phyloP scores from a whole-genome alignment of 805 yeast species.

The Candida xyloterini region DNA sequence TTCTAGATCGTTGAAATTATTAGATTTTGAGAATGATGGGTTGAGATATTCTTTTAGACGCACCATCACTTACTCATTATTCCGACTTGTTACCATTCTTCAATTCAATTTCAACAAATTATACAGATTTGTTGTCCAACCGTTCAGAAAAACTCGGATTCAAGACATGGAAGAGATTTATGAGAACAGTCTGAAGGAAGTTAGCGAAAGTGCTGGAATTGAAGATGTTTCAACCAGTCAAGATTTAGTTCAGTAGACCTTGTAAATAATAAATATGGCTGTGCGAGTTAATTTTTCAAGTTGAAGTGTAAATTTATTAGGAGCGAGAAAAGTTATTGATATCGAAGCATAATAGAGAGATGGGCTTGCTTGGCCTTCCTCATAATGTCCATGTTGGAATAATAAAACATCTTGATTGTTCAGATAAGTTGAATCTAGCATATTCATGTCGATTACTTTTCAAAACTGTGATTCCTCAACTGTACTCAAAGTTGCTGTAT shows the following conservation, averaged over 20 bases:
- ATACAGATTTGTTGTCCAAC: constrained; percentile 2
- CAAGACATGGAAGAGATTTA: constrained; percentile 41
- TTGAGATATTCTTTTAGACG: constrained; percentile 15
- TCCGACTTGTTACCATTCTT: constrained; percentile 29
- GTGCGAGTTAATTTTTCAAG: constrained; percentile 1
- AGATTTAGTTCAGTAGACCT: constrained; percentile 18
- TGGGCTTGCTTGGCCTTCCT: constrained; percentile 24
- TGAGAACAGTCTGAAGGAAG: constrained; percentile 41
- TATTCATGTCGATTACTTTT: constrained; percentile 22
- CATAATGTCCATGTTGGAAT: constrained; percentile 25
- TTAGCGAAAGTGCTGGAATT: constrained; percentile 43
- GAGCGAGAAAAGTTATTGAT: constrained; percentile 3
- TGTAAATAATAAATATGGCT: constrained; percentile 10
- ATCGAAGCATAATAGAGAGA: constrained; percentile 4
- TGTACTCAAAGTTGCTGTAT: constrained; percentile 22
- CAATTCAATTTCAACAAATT: constrained; percentile 20
- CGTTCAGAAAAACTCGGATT: constrained; percentile 31
- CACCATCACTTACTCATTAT: constrained; percentile 12
- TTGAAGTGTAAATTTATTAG: constrained; percentile 1
- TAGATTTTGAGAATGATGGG: constrained; percentile 13
- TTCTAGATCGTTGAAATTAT: constrained; percentile 21
- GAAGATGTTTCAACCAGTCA: constrained; percentile 32
- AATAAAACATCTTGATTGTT: constrained; percentile 13
- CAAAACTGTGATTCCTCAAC: constrained; percentile 20
- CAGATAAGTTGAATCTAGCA: constrained; percentile 20